Percentiles rank a stretch among this genome's conserved stretches.
Evolutionary conservation across 441 rosid genomes (phyloP).

Genomic region (Pelargonium citronellum): DNA sequence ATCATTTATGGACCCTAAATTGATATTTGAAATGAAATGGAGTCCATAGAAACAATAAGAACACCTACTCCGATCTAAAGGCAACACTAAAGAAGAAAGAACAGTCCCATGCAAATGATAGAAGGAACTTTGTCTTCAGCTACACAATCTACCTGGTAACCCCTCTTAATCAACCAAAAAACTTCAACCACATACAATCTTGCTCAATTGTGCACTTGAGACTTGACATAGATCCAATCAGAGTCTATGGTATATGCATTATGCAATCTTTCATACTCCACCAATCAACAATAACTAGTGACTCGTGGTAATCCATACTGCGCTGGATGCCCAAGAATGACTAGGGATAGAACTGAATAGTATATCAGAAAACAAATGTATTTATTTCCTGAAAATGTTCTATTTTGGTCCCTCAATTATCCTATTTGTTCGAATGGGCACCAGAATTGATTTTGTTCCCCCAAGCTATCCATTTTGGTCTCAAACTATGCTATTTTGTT

Average conservation of each 20-base stretch:
- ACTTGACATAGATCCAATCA: no score
- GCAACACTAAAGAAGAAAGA: background rate
- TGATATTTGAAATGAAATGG: no score
- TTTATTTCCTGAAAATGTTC: no score
- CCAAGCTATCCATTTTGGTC: no score
- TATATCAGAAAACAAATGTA: background rate
- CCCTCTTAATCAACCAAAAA: background rate
- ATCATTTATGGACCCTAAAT: no score
- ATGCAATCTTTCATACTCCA: background rate
- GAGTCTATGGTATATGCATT: background rate
- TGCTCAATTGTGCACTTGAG: background rate
- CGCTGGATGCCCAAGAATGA: background rate
- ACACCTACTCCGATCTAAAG: background rate
- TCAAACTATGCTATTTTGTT: no score
- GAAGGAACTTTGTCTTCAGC: background rate
- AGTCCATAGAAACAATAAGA: no score
- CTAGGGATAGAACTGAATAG: background rate
- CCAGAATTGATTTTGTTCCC: no score
- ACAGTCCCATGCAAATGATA: background rate
- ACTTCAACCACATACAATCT: background rate
- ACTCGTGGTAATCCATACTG: background rate
- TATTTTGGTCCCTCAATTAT: no score
- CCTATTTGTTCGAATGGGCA: no score
- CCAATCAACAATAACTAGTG: background rate
- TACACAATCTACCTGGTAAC: background rate